Base-by-base conservation (phyloP, 805 yeast species). In the Ogataea ramenticola region DNA sequence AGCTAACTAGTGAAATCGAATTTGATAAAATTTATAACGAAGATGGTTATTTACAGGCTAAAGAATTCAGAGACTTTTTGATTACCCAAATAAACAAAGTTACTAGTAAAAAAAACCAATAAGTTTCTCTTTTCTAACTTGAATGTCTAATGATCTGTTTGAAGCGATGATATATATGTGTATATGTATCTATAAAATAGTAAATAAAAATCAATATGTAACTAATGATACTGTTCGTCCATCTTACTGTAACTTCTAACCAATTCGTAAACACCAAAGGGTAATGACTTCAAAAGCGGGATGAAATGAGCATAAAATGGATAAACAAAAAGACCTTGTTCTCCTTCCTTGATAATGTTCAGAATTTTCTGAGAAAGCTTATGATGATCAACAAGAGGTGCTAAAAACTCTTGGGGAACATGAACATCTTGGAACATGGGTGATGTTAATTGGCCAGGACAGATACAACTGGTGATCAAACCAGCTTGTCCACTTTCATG, bases 371-470 rank as follows among this genome's bases (percentile, higher is more conserved):
- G 31, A 0, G 79, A 75, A 34, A 77, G 54, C 27, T 56, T 54
- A 1, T 36, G 30, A 41, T 64, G 68, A 43, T 67, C 65, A 0
- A 75, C 67, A 9, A 74, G 33, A 0, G 82, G 82, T 0, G 80
- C 79, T 37, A 76, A 53, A 46, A 75, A 74, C 27, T 47, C 48
- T 36, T 60, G 57, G 8, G 68, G 60, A 4, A 73, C 71, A 2
- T 54, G 49, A 9, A 74, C 71, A 49, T 75, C 79, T 2, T 52
- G 49, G 49, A 77, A 77, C 80, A 77, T 74, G 10, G 51, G 54
- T 0, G 77, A 64, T 37, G 66, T 60, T 27, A 77, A 53, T 53
- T 77, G 82, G 2, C 82, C 82, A 0, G 81, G 79, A 2, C 66
- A 47, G 7, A 75, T 69, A 11, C 71, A 53, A 15, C 72, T 59